These are phyloP conservation scores for Agastache rugosa DNA, from an alignment of 257 asterid genomes.

Conservation along the genomic window DNA sequence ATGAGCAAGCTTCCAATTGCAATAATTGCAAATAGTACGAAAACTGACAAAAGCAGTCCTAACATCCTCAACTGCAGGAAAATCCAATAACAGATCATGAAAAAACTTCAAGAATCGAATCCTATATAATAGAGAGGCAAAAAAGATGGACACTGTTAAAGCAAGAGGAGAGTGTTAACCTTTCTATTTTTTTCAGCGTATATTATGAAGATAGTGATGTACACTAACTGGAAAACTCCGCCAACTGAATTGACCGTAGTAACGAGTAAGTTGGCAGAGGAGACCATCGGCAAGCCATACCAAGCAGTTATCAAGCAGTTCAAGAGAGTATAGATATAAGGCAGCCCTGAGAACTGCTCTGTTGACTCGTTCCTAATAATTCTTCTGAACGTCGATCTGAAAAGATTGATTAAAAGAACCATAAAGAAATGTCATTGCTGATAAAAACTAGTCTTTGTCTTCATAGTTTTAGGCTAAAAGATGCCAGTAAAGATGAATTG, in stretches of 20 bases:
- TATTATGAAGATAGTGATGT: slow-evolving; percentile 53
- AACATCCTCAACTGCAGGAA: slow-evolving; percentile 53
- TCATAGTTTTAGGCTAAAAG: neutral
- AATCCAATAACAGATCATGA: neutral
- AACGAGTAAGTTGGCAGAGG: slow-evolving; percentile 57
- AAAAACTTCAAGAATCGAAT: neutral
- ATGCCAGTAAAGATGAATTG: neutral
- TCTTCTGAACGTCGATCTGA: slow-evolving; percentile 70
- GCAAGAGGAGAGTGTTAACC: slow-evolving; percentile 39
- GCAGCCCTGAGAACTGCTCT: slow-evolving; percentile 67
- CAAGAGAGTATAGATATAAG: slow-evolving; percentile 64
- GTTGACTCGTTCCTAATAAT: slow-evolving; percentile 63
- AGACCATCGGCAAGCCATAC: slow-evolving; percentile 70
- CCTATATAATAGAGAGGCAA: no score
- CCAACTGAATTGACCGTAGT: slow-evolving; percentile 68
- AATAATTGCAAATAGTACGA: slow-evolving; percentile 47
- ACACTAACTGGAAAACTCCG: slow-evolving; percentile 56
- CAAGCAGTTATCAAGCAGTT: slow-evolving; percentile 75
- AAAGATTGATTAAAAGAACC: slow-evolving; percentile 15
- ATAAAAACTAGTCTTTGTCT: neutral
- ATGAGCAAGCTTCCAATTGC: slow-evolving; percentile 55
- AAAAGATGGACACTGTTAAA: neutral
- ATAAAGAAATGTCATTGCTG: neutral
- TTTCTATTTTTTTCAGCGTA: slow-evolving; percentile 50
- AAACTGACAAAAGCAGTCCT: slow-evolving; percentile 54